Conservation (phyloP, 352 stramenopile species). For the Phytopythium sindhum region DNA sequence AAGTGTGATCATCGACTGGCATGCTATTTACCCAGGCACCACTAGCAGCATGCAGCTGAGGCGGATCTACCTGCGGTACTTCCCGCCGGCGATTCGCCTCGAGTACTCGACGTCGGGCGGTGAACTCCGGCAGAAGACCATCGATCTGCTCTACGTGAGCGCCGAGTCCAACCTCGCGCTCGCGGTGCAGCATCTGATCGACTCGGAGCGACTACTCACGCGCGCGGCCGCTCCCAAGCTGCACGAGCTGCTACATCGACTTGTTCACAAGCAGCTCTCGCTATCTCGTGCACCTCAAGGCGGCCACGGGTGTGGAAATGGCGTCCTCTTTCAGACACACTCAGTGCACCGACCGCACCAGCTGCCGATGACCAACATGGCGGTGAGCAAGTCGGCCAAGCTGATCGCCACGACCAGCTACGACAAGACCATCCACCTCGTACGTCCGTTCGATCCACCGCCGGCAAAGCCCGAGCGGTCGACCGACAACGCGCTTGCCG, state of each 20-base stretch:
- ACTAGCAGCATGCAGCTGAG: slow-evolving; percentile 51
- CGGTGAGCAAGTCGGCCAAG: slow-evolving; percentile 57
- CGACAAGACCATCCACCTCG: slow-evolving; percentile 66
- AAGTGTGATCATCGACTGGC: background rate
- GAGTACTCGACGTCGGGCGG: slow-evolving; percentile 54
- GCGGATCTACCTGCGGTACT: slow-evolving; percentile 72
- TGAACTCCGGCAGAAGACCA: slow-evolving; percentile 42
- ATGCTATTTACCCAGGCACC: background rate
- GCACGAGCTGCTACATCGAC: slow-evolving; percentile 55
- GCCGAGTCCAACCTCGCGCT: slow-evolving; percentile 64
- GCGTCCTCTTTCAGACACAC: slow-evolving; percentile 2
- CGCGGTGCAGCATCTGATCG: slow-evolving; percentile 45
- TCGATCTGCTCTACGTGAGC: slow-evolving; percentile 64
- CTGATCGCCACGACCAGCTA: slow-evolving; percentile 71
- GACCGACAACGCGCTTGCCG: slow-evolving; percentile 30
- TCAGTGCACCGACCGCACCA: slow-evolving; percentile 50
- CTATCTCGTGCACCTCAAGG: slow-evolving; percentile 19
- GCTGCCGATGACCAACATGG: slow-evolving; percentile 70
- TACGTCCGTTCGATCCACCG: slow-evolving; percentile 25
- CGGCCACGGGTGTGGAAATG: background rate
- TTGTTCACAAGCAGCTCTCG: slow-evolving; percentile 68
- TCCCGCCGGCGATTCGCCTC: slow-evolving; percentile 60
- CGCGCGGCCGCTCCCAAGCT: slow-evolving; percentile 39
- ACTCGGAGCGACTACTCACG: slow-evolving; percentile 58
- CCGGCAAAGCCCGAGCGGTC: slow-evolving; percentile 22